Base-by-base conservation (phyloP, 495 filamentous ascomycete species). In the Collariella sp. region DNA sequence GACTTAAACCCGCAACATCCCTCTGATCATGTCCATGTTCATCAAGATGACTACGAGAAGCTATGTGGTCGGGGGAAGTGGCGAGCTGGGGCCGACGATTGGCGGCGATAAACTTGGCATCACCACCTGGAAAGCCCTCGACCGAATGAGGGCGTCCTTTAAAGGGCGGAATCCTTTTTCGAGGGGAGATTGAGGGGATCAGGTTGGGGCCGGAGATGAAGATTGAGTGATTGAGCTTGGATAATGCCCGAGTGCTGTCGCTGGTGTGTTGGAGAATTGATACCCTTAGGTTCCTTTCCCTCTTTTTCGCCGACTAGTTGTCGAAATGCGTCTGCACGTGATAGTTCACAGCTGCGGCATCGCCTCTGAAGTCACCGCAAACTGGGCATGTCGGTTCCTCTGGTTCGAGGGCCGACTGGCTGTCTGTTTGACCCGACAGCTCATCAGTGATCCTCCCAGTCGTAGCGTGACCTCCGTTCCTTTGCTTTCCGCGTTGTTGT, bases 271-370 rank as follows among this genome's bases (percentile, higher is more conserved):
- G n/a, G n/a, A n/a, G n/a, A n/a, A n/a, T n/a, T n/a, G n/a, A n/a
- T n/a, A n/a, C n/a, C n/a, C n/a, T n/a, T n/a, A n/a, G n/a, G n/a
- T n/a, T n/a, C n/a, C 22, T 24, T 15, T 40, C n/a, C 1, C 11
- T 57, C 46, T 12, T 12, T 3, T 38, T 7, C n/a, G 16, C 19
- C 11, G 36, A n/a, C 31, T 54, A 67, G 22, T 64, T 59, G 29
- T 63, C 62, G 36, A 83, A 80, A 58, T 85, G 81, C 15, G 54
- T 55, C 33, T 77, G 74, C 33, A 84, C 79, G 59, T 85, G 82
- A 55, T 81, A 73, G 13, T 72, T 69, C 40, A 85, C 76, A 9
- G 81, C 81, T 2, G 62, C 66, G 47, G 76, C 80, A 57, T 84
- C 81, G 19, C 82, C 81, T 59, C 77, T 71, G 62, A 84, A 85